Evolutionary conservation across 2,329 filamentous ascomycete species (phyloP).

Genomic region (Didymella keratinophila): DNA sequence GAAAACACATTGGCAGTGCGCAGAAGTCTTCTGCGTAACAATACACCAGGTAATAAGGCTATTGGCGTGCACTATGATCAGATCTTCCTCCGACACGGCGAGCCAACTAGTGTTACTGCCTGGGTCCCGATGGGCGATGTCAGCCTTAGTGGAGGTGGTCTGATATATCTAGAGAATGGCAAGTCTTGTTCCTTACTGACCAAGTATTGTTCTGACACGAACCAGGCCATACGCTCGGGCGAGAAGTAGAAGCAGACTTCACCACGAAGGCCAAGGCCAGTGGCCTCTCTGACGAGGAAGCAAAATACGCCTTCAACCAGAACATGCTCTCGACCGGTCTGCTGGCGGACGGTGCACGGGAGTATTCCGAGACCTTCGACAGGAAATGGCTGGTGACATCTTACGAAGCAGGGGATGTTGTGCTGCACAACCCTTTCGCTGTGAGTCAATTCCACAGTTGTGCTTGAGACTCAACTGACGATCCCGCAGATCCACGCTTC

Average conservation of each 20-base stretch:
- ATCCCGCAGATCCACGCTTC: conserved; percentile 63
- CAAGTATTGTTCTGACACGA: background rate
- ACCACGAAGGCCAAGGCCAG: conserved; percentile 56
- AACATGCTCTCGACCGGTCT: conserved; percentile 67
- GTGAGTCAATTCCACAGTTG: conserved; percentile 16
- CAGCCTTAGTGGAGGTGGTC: conserved; percentile 62
- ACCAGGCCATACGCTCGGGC: conserved; percentile 56
- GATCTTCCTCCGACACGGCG: conserved; percentile 64
- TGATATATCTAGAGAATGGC: conserved; percentile 66
- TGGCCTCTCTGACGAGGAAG: conserved; percentile 62
- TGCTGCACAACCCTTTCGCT: conserved; percentile 46
- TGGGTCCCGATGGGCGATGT: conserved; percentile 67
- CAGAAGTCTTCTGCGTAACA: conserved; percentile 64
- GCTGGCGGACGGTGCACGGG: conserved; percentile 59
- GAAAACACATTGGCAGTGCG: conserved; percentile 57
- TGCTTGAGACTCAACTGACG: conserved; percentile 15
- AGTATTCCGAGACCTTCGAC: conserved; percentile 54
- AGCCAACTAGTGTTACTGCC: conserved; percentile 63
- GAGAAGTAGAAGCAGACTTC: conserved; percentile 61
- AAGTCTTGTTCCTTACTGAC: background rate
- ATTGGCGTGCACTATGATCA: conserved; percentile 70
- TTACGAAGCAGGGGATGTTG: conserved; percentile 64
- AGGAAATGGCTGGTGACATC: conserved; percentile 60
- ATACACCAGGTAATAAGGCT: conserved; percentile 63
- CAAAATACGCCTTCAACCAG: conserved; percentile 56